Evolutionary conservation across 805 yeast genomes (phyloP), one percentile per base, ranked within the genome.

Genomic region (Saccharomyces jurei): DNA sequence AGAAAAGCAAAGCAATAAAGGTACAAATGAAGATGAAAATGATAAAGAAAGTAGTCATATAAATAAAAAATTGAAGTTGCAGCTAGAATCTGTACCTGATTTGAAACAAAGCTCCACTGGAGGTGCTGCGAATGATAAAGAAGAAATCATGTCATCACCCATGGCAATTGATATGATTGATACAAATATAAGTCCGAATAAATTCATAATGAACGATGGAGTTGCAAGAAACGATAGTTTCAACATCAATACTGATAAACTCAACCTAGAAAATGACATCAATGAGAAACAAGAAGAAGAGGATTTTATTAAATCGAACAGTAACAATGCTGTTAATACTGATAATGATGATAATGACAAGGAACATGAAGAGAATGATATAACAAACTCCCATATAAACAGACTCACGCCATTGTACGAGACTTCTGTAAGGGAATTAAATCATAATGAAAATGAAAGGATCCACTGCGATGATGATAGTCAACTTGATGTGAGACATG

Each of bases 81-180:
- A 58, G 22, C 30, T 52, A 25, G 58, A 56, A 17, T 44, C 53
- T 14, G 62, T 61, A 3, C 67, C 68, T 5, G 52, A 51, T 48
- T 46, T 64, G 31, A 53, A 57, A 36, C 61, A 56, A 44, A 54
- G 52, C 28, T 22, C n/a, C 2, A 25, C 41, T 21, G 41, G 32
- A 10, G 41, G 30, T 36, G 49, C 11, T 17, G 21, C 25, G 4
- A 25, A 48, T 21, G 31, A 46, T 4, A 13, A 14, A 26, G 41
- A 55, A 25, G 46, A 48, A 14, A 28, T 13, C 11, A 22, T 46
- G 27, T 50, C 52, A 8, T 63, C 68, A 4, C 70, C 70, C 1
- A 63, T 56, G 26, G 62, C 60, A n/a, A 67, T 67, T 22, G 64
- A 63, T 52, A 66, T 67, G 69, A 44, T 63, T 10, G 62, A 60